Percentiles rank a stretch among this genome's conserved stretches.
Evolutionary conservation across 139 green algal genomes (phyloP).

Genomic region (Penium margaritaceum): DNA sequence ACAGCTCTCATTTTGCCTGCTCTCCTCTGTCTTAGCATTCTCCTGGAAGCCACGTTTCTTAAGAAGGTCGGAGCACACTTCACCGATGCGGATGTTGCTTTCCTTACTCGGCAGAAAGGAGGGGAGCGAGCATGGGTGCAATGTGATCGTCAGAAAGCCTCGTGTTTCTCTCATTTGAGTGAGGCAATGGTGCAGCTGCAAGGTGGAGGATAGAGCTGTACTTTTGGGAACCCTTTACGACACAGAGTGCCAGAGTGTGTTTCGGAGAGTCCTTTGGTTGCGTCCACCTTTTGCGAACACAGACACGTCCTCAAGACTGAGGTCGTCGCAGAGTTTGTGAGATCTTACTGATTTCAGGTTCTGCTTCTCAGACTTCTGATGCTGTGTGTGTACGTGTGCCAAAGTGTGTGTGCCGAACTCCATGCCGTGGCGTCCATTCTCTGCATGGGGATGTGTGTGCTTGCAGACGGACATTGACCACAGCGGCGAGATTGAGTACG

Average conservation of each 20-base stretch:
- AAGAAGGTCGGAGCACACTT: too few species aligned
- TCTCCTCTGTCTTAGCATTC: not conserved
- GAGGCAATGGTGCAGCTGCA: not conserved
- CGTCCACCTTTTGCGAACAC: not conserved
- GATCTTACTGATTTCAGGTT: not conserved
- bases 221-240: too few species aligned
- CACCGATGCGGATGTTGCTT: too few species aligned
- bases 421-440: not conserved
- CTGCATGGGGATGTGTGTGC: not conserved
- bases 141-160: too few species aligned
- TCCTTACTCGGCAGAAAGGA: not conserved
- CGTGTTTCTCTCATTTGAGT: too few species aligned
- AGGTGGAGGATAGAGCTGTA: not conserved
- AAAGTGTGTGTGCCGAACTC: too few species aligned
- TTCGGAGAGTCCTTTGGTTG: too few species aligned
- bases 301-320: not conserved
- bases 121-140: too few species aligned
- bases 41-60: too few species aligned
- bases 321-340: too few species aligned
- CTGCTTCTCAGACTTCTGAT: not conserved
- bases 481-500: constrained; percentile 76
- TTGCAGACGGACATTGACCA: constrained; percentile 50
- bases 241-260: too few species aligned
- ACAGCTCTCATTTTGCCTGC: not conserved
- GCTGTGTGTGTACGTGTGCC: not conserved